Percentiles rank a stretch among this genome's conserved stretches.
phyloP scores from a whole-genome alignment of 441 rosid species.

The Cnidoscolus chayamansa region DNA sequence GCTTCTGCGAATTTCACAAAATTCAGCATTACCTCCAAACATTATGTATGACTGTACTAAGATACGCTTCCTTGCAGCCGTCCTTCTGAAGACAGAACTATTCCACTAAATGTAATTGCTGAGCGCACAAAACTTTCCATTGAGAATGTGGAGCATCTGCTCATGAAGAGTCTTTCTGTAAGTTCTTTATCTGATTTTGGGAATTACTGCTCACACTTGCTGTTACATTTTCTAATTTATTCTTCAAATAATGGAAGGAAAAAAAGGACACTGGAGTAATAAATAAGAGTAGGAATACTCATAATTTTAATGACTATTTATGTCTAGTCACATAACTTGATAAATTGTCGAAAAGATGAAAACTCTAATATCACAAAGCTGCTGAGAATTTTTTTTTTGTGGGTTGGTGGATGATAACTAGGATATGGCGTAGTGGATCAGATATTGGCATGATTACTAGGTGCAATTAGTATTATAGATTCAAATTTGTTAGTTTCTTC shows the following conservation, averaged over 20 bases:
- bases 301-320: neutral
- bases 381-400: too few relatives aligned
- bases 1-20: neutral
- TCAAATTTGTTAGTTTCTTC: neutral
- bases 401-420: too few relatives aligned
- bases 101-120: constrained; percentile 75
- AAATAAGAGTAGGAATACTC: neutral
- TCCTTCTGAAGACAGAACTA: constrained; percentile 86
- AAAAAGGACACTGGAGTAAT: neutral
- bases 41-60: constrained; percentile 8
- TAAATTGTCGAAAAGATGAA: neutral
- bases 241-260: neutral
- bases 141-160: constrained; percentile 94
- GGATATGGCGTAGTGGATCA: too few relatives aligned
- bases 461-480: neutral
- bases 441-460: neutral
- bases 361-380: neutral
- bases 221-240: neutral
- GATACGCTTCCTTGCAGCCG: constrained; percentile 53
- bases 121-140: constrained; percentile 73
- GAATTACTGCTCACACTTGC: neutral
- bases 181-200: constrained; percentile 29
- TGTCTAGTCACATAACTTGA: neutral
- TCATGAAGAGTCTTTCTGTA: constrained; percentile 93
- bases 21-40: neutral